Base-by-base conservation (phyloP, 495 filamentous ascomycete genomes). In the Aspergillus coremiiformis region DNA sequence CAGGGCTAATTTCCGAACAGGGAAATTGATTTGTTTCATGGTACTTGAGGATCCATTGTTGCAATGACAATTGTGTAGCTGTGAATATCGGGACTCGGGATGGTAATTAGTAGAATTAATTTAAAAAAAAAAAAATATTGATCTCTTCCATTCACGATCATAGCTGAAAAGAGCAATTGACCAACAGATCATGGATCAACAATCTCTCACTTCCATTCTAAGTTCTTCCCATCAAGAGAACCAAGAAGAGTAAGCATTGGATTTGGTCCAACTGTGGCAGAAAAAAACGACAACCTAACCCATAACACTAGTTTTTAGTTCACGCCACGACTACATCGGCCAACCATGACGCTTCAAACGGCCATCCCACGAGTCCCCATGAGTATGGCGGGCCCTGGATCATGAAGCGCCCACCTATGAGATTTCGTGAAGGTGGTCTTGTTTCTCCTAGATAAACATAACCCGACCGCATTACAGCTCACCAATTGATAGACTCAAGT, bases 281-380 rank as follows among this genome's bases (percentile, higher is more conserved):
- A 6, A 20, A 37, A 37, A 49, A 49, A 1, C 33, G 24, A 6
- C 4, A 49, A 24, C 39, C 47, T 49, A 49, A 32, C 39, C n/a
- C 8, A 7, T 41, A 20, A 41, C 7, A 20, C 17, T 41, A 5
- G 22, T 44, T 27, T 21, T 44, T 9, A 22, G 26, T 24, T 20
- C n/a, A 39, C 33, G 47, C 47, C 32, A 49, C 47, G 47, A 32
- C 6, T 32, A 23, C 47, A 9, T 49, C 47, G 32, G 39, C 48
- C 48, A 51, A 42, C 37, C 48, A 51, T 39, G 35, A 42, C 27
- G 44, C 17, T 33, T 33, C 27, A 33, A 46, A 30, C 44, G 15
- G 27, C 8, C 33, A 47, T 47, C 44, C 51, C 58, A 60, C 58
- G 58, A 60, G 54, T n/a, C 44, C 47, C 32, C 44, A 44, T 39